Conservation (phyloP, 345 rosid genomes). For the Diplotaxis tenuifolia region DNA sequence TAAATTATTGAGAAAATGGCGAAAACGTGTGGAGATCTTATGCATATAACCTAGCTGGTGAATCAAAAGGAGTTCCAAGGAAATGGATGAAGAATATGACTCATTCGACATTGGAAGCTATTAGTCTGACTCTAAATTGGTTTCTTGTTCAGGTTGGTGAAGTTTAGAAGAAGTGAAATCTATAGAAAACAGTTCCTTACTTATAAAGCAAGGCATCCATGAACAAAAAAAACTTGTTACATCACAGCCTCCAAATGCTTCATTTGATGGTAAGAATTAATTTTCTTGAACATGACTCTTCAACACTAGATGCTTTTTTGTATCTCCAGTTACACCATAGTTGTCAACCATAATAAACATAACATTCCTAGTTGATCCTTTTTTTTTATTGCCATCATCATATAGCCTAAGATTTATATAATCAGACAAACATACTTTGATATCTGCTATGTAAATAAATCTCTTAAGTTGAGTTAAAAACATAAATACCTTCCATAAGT, state of each 20-base stretch:
- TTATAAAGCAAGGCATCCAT: too few species aligned
- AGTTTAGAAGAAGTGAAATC: not conserved
- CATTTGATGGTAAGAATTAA: constrained; percentile 50
- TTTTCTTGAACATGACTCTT: constrained; percentile 52
- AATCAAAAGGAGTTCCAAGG: constrained; percentile 50
- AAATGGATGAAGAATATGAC: constrained; percentile 91
- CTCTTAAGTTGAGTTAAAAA: not conserved
- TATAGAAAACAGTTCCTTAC: too few species aligned
- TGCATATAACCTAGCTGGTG: constrained; percentile 72
- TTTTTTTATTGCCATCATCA: constrained; percentile 38
- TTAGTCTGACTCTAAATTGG: constrained; percentile 72
- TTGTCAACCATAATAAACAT: constrained; percentile 51
- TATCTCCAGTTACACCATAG: not conserved
- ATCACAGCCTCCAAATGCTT: constrained; percentile 78
- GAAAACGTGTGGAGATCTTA: constrained; percentile 73
- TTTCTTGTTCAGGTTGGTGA: constrained; percentile 54
- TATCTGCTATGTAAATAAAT: not conserved
- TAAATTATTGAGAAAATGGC: constrained; percentile 45
- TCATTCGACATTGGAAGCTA: constrained; percentile 65
- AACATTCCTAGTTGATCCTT: constrained; percentile 50
- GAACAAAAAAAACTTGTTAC: too few species aligned
- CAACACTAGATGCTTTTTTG: constrained; percentile 62
- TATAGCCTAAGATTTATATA: constrained; percentile 45
- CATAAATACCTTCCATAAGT: too few species aligned
- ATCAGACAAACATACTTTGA: not conserved